Evolutionary conservation across 805 yeast genomes (phyloP), one percentile per base, ranked within the genome.

Genomic region (Barnettozyma vustinii): DNA sequence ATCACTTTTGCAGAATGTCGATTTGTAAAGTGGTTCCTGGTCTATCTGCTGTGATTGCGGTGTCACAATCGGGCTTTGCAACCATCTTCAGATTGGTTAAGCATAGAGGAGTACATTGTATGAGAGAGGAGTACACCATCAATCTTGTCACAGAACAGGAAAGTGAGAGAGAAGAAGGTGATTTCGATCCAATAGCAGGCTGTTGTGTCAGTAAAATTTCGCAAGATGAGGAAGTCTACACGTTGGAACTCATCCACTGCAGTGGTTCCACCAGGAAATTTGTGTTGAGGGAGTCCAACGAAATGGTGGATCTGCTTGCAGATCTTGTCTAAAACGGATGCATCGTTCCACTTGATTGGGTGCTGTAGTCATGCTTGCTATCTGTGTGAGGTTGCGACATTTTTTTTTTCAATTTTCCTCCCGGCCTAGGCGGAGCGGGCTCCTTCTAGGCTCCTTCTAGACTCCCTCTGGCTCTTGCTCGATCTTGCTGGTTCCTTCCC

Each of bases 31-130:
- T 72, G 12, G 67, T 76, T 7, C 73, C 74, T 0, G 70, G 68
- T 41, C 47, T 76, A 4, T 65, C 67, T 7, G 71, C 75, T n/a
- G 60, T 68, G 13, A 57, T 74, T 4, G 68, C 66, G 3, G 77
- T 65, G 0, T 67, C 77, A 1, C 78, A 74, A 42, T 63, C 69
- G 5, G 80, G 80, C 0, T 58, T 64, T n/a, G 65, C 73, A 15
- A 59, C 74, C 0, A 54, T 75, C 0, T 69, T 74, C 52, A 56
- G 81, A 20, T 52, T 75, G 30, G 73, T 75, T 3, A 57, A 66
- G 27, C 69, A 66, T 50, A 53, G 75, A 26, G 79, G 79, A 0
- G 46, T 73, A 1, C 65, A 62, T 52, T 63, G 70, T 18, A 55
- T 75, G 55, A 61, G 80, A 42, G 75, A 74, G 45, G 80, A 76